These are phyloP conservation scores for Selenicereus undatus DNA, from an alignment of 148 eudicot genomes.

Conservation along the genomic window DNA sequence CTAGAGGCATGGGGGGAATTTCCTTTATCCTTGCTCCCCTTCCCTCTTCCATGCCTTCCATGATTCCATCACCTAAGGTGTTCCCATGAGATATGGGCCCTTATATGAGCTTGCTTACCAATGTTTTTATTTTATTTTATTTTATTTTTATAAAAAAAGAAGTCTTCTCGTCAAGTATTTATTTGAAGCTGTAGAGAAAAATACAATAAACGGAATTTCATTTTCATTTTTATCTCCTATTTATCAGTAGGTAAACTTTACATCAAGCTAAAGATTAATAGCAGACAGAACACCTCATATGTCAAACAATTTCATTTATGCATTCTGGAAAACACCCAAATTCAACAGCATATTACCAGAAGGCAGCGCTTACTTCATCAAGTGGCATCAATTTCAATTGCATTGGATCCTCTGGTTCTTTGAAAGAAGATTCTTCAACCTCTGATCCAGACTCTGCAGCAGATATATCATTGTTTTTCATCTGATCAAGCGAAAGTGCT, in stretches of 20 bases:
- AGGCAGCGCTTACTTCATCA: slow-evolving; percentile 42
- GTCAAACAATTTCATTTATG: background rate
- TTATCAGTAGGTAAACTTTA: background rate
- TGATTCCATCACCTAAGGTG: no score
- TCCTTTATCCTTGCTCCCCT: no score
- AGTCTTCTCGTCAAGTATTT: background rate
- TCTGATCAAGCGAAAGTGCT: slow-evolving; percentile 31
- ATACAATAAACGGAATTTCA: background rate
- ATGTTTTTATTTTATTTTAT: no score
- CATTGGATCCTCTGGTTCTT: slow-evolving; percentile 23
- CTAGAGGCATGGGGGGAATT: no score
- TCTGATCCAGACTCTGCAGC: slow-evolving; percentile 52
- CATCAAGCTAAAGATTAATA: background rate
- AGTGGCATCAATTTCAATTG: slow-evolving; percentile 31
- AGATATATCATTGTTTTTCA: slow-evolving; percentile 28
- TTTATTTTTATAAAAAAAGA: no score
- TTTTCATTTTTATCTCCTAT: background rate
- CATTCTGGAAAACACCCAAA: background rate
- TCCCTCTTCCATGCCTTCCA: no score
- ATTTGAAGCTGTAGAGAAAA: background rate
- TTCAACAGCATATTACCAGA: slow-evolving; percentile 12
- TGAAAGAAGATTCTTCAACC: slow-evolving; percentile 40
- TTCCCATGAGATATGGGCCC: no score
- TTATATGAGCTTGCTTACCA: no score
- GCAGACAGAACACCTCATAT: background rate